Evolutionary conservation across 2,329 filamentous ascomycete genomes (phyloP).

Genomic region (Stagonosporopsis chrysanthemi): DNA sequence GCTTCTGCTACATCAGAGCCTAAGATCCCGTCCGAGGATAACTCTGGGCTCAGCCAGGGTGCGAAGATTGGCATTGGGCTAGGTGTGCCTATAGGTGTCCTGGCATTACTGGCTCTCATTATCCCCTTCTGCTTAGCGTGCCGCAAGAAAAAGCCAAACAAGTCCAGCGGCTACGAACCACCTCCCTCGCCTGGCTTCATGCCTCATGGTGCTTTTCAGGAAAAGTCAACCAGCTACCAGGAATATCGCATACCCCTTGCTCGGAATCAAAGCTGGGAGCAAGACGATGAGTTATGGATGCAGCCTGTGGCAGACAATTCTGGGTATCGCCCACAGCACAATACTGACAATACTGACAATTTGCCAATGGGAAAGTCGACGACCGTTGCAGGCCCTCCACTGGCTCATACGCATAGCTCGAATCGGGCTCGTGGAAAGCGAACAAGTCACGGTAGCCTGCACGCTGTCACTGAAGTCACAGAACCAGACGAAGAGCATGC

Average conservation of each 20-base stretch:
- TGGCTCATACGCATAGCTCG: conserved; percentile 46
- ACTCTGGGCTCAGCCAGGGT: conserved; percentile 30
- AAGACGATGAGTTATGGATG: conserved; percentile 36
- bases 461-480: conserved; percentile 42
- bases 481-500: conserved; percentile 38
- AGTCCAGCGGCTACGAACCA: conserved; percentile 35
- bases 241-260: conserved; percentile 35
- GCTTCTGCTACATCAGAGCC: conserved; percentile 25
- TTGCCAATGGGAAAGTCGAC: conserved; percentile 27
- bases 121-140: conserved; percentile 38
- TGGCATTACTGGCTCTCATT: conserved; percentile 56
- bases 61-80: conserved; percentile 48
- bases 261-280: conserved; percentile 40
- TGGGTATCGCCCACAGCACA: conserved; percentile 5
- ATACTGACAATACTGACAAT: conserved; percentile 21
- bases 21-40: conserved; percentile 26
- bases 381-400: conserved; percentile 35
- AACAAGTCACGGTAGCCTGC: conserved; percentile 42
- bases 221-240: conserved; percentile 30
- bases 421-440: conserved; percentile 43
- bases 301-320: conserved; percentile 9
- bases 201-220: conserved; percentile 46
- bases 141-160: conserved; percentile 35
- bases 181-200: conserved; percentile 49
- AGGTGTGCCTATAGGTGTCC: conserved; percentile 63